Percentiles rank a stretch among this genome's conserved stretches.
phyloP scores from a whole-genome alignment of 768 basidiomycete species.

The Boletellus ananas region DNA sequence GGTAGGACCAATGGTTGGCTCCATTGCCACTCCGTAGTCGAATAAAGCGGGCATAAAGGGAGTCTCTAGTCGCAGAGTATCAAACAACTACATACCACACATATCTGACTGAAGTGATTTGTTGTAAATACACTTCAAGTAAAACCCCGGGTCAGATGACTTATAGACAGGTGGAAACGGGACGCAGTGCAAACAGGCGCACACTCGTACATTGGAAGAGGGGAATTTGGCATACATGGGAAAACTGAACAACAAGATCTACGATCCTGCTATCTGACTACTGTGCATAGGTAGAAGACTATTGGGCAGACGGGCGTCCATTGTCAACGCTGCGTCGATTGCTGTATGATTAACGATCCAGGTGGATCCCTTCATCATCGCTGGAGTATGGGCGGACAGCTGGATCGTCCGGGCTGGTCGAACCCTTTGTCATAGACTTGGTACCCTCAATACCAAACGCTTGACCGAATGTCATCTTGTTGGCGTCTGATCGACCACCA shows the following conservation, averaged over 20 bases:
- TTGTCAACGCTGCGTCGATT: slow-evolving; percentile 8
- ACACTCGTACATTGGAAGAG: too few relatives aligned
- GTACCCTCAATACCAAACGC: slow-evolving; percentile 36
- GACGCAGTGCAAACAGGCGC: too few relatives aligned
- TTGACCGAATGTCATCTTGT: slow-evolving; percentile 35
- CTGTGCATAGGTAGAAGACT: not conserved
- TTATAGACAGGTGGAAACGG: not conserved
- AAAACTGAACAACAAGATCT: not conserved
- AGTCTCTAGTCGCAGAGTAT: too few relatives aligned
- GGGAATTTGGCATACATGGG: not conserved
- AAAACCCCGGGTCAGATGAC: too few relatives aligned
- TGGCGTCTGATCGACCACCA: slow-evolving; percentile 19
- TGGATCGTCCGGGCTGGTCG: slow-evolving; percentile 6
- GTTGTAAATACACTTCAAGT: not conserved
- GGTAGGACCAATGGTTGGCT: not conserved
- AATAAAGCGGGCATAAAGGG: not conserved
- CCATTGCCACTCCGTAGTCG: not conserved
- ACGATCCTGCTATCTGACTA: not conserved
- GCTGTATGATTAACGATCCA: slow-evolving; percentile 35
- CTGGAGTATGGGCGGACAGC: slow-evolving; percentile 21
- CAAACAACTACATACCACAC: too few relatives aligned
- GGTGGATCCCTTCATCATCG: slow-evolving; percentile 40
- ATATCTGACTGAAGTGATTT: too few relatives aligned
- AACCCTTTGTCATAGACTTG: slow-evolving; percentile 12
- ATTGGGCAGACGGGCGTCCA: slow-evolving; percentile 1